phyloP scores from a whole-genome alignment of 208 protist species.

The Trypanosoma theileri region DNA sequence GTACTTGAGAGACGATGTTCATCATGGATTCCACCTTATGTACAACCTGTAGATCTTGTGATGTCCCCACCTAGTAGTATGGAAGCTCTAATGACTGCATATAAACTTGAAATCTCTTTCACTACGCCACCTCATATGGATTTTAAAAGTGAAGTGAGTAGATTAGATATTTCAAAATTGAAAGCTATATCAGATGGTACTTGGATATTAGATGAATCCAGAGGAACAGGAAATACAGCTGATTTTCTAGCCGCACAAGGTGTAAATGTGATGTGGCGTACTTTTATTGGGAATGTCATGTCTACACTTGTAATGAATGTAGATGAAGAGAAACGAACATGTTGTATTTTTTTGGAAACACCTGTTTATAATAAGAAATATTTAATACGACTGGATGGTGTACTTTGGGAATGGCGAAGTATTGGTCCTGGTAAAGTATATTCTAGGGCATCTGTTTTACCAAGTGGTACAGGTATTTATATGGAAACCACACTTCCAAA shows the following conservation, averaged over 20 bases:
- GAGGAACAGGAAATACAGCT: conserved; percentile 38
- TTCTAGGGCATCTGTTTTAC: conserved; percentile 47
- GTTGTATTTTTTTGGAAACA: conserved; percentile 28
- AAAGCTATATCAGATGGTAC: conserved; percentile 44
- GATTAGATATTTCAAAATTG: conserved; percentile 44
- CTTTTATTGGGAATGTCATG: conserved; percentile 34
- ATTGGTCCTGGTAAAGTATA: conserved; percentile 32
- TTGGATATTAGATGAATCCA: conserved; percentile 37
- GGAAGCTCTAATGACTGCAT: conserved; percentile 18
- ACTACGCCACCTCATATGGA: conserved; percentile 23
- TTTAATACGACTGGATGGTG: conserved; percentile 31
- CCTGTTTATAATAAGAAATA: conserved; percentile 27
- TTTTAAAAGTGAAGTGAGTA: conserved; percentile 26
- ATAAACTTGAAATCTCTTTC: conserved; percentile 1
- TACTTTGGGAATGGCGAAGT: conserved; percentile 35
- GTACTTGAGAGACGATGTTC: conserved; percentile 44
- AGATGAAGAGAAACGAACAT: conserved; percentile 25
- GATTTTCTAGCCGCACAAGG: conserved; percentile 45
- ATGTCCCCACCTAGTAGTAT: conserved; percentile 28
- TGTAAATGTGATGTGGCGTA: conserved; percentile 49
- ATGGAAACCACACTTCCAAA: conserved; percentile 37
- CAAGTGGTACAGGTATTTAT: conserved; percentile 39
- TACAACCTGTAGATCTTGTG: conserved; percentile 44
- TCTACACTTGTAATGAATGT: conserved; percentile 33
- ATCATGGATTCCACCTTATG: conserved; percentile 26